Percentiles rank a stretch among this genome's conserved stretches.
phyloP scores from a whole-genome alignment of 129 eudicot genomes.

The sunflower (Helianthus annuus) region DNA sequence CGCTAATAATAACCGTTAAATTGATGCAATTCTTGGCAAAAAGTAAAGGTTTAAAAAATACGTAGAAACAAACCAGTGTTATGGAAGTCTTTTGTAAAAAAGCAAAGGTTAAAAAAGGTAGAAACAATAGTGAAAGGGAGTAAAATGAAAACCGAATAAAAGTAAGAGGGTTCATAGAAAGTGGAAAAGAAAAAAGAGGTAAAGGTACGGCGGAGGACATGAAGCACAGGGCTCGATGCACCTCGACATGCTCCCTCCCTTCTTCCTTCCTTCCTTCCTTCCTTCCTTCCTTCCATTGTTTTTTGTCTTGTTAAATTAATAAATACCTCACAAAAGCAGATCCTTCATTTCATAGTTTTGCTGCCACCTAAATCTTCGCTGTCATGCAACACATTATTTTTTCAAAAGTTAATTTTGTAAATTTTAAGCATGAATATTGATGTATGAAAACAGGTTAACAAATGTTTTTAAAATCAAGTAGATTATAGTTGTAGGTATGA shows the following conservation, averaged over 20 bases:
- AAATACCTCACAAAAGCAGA: neutral
- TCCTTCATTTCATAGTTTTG: neutral
- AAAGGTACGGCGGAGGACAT: slow-evolving; percentile 29
- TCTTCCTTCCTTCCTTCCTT: neutral
- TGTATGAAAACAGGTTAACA: too few species aligned
- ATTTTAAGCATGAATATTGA: too few species aligned
- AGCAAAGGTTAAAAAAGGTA: too few species aligned
- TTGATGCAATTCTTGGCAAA: too few species aligned
- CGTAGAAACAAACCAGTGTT: too few species aligned
- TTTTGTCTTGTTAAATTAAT: slow-evolving; percentile 14
- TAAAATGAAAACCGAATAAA: neutral
- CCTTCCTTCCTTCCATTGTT: neutral
- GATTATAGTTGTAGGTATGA: too few species aligned
- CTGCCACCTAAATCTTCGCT: neutral
- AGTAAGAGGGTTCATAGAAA: neutral
- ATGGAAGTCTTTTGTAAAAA: too few species aligned
- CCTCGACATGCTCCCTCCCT: slow-evolving; percentile 16
- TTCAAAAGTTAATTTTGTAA: too few species aligned
- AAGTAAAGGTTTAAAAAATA: too few species aligned
- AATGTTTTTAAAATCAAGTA: too few species aligned
- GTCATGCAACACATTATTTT: neutral
- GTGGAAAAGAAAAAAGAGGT: neutral
- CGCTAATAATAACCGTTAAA: too few species aligned
- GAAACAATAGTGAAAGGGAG: neutral
- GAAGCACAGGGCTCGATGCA: slow-evolving; percentile 29